Evolutionary conservation across 2,329 filamentous ascomycete species (phyloP).

Genomic region (Colletotrichum sp.): DNA sequence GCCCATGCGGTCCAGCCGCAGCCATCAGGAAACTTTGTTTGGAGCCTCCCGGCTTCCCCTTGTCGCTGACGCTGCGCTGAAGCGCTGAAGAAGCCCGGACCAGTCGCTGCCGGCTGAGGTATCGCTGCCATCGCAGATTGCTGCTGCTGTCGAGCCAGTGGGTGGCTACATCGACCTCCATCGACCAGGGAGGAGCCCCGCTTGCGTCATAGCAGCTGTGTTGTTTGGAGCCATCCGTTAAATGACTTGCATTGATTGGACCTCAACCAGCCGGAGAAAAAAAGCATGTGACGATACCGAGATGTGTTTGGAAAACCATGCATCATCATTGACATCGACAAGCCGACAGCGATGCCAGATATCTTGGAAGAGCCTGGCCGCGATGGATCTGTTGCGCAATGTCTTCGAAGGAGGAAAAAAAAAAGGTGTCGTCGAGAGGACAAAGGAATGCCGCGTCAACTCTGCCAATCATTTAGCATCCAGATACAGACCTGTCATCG

Average conservation of each 20-base stretch:
- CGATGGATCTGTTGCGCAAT: neutral
- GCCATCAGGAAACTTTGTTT: neutral
- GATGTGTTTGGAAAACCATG: neutral
- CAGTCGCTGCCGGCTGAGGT: neutral
- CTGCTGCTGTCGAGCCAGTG: neutral
- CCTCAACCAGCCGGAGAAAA: neutral
- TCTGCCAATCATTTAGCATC: neutral
- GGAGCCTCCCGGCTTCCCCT: neutral
- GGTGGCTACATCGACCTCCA: neutral
- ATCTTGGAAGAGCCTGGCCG: neutral
- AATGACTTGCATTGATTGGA: constrained; percentile 3
- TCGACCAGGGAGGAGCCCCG: neutral
- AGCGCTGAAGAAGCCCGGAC: constrained; percentile 7
- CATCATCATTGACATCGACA: constrained; percentile 5
- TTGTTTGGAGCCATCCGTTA: constrained; percentile 8
- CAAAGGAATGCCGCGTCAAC: neutral
- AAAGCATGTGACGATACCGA: constrained; percentile 17
- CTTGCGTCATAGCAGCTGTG: constrained; percentile 14
- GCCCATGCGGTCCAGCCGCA: constrained; percentile 3
- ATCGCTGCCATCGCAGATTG: neutral
- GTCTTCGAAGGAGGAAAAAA: neutral
- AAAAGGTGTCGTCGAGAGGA: neutral
- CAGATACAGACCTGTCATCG: neutral
- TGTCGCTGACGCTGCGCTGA: neutral
- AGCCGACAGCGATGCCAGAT: neutral